Evolutionary conservation across 78 protist species (phyloP).

Genomic region (Paratrimastix pyriformis): DNA sequence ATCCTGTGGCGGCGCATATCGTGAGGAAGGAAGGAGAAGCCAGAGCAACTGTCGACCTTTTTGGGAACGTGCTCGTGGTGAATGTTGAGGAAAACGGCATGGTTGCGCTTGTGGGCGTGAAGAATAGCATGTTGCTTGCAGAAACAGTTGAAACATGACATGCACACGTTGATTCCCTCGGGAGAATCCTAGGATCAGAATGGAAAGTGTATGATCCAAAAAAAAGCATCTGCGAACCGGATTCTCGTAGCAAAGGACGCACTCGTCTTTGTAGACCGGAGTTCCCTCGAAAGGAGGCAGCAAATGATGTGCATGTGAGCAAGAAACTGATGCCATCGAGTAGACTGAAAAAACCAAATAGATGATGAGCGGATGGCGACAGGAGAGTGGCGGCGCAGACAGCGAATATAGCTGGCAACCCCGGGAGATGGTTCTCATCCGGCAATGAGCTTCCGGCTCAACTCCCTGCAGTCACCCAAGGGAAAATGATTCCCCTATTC

Average conservation of each 20-base stretch:
- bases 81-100: slow-evolving; percentile 6
- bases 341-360: too few species aligned
- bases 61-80: not conserved
- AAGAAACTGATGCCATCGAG: too few species aligned
- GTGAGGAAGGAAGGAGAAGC: too few species aligned
- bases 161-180: slow-evolving; percentile 23
- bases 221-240: not conserved
- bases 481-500: too few species aligned
- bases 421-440: too few species aligned
- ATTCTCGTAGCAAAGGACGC: slow-evolving; percentile 10
- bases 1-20: not conserved
- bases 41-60: not conserved
- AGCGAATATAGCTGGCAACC: too few species aligned
- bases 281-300: too few species aligned
- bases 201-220: not conserved
- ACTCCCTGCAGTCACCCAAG: too few species aligned
- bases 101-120: slow-evolving; percentile 9
- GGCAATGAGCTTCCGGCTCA: too few species aligned
- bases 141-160: slow-evolving; percentile 8
- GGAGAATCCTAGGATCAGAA: not conserved
- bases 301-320: too few species aligned
- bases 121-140: not conserved
- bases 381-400: too few species aligned
- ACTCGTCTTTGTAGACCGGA: slow-evolving; percentile 35
- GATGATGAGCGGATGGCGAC: too few species aligned